These are phyloP conservation scores for Starmera quercuum DNA, from an alignment of 805 yeast species.

Conservation along the genomic window DNA sequence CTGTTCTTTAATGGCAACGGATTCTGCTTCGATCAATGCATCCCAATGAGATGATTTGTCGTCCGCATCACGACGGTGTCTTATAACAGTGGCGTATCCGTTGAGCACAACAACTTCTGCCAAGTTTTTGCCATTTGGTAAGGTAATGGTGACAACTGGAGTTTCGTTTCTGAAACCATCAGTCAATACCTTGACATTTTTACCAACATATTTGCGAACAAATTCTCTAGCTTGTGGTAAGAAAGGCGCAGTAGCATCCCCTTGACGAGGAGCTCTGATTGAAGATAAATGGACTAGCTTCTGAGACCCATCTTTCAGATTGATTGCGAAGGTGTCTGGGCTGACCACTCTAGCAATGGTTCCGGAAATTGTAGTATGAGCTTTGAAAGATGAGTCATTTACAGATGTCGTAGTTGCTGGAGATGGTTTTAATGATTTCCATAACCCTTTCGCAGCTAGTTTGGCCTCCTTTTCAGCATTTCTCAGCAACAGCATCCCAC, in stretches of 20 bases:
- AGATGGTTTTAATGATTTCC: constrained; percentile 31
- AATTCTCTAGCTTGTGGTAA: constrained; percentile 67
- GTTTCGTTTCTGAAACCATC: constrained; percentile 68
- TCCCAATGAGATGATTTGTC: constrained; percentile 78
- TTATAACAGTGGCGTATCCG: constrained; percentile 74
- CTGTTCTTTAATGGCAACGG: constrained; percentile 44
- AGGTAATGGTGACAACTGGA: constrained; percentile 51
- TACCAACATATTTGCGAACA: constrained; percentile 67
- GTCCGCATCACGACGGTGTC: constrained; percentile 65
- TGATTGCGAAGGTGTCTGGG: constrained; percentile 58
- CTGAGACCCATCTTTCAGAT: constrained; percentile 36
- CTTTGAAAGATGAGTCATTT: constrained; percentile 20
- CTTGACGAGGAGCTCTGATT: constrained; percentile 62
- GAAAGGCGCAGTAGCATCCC: constrained; percentile 50
- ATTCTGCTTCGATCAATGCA: constrained; percentile 60
- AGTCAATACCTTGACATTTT: constrained; percentile 49
- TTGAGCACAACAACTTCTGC: constrained; percentile 50
- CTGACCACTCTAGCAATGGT: constrained; percentile 54
- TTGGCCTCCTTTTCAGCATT: constrained; percentile 60
- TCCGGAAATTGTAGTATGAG: constrained; percentile 48
- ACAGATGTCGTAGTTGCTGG: constrained; percentile 15
- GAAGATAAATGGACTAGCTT: constrained; percentile 70
- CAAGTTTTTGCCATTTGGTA: constrained; percentile 48
- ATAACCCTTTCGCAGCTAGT: constrained; percentile 45
- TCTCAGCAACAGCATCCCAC: constrained; percentile 53